Evolutionary conservation across 148 eudicot genomes (phyloP), one percentile per base, ranked within the genome.

Genomic region (Rhododendron molle): DNA sequence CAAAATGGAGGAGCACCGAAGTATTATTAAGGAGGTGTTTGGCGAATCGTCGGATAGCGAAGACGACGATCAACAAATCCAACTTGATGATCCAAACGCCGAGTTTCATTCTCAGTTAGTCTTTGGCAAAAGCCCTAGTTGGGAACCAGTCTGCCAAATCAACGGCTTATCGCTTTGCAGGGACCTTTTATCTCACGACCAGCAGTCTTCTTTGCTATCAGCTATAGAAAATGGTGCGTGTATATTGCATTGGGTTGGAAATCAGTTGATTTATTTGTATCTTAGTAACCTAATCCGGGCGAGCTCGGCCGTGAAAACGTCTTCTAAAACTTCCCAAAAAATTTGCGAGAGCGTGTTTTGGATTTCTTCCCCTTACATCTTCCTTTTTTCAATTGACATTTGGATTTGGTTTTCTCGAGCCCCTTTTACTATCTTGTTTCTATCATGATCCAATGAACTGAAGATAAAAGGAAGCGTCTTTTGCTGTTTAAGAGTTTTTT

Each of bases 151-250:
- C 46, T 14, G 46, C 54, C 81, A 82, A 83, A 92, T 96, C 83
- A 85, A 88, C 11, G 99, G 99, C 71, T 87, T 96, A 44, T 94
- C 93, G 92, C 56, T 96, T 11, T 96, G 95, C 88, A 89, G 87
- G 49, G 89, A 94, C 81, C 94, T 96, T 80, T 89, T 96, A 47
- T 91, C 95, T 78, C 73, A 84, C 50, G 81, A 84, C 3, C 92
- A 92, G 30, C 99, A 95, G 71, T 90, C 93, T 72, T 86, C 89
- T 1, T 87, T 95, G 87, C 91, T 95, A 38, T 88, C 93, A 18
- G 81, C 93, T 12, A 92, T 96, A 46, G 47, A 92, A 56, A 78
- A 82, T 44, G 97, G 98, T 94, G 32, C 69, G 60, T 54, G 21
- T 54, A 18, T 54, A 16, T 15, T 54, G 60, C 60, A 54, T 54